Evolutionary conservation across 208 protist species (phyloP).

Genomic region (Trypanosoma vivax): DNA sequence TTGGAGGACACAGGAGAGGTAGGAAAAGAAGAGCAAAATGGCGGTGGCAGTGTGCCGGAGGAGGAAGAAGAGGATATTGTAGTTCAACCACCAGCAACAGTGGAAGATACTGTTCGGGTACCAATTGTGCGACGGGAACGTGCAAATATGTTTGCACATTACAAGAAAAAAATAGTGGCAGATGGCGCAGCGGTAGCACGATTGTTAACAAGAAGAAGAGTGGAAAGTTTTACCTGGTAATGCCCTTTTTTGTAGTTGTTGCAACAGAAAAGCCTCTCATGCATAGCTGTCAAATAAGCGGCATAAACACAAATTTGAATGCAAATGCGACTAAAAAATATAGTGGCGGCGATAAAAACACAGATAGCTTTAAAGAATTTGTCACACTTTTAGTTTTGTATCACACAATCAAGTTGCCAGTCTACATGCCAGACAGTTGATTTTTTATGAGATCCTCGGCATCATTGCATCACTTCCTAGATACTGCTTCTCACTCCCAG

Average conservation of each 20-base stretch:
- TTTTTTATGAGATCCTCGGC: no score
- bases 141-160: conserved; percentile 20
- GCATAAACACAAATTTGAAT: no score
- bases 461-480: no score
- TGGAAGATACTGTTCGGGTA: conserved; percentile 19
- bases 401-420: no score
- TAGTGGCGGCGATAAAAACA: no score
- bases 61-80: conserved; percentile 51
- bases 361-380: no score
- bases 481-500: no score
- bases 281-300: no score
- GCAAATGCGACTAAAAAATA: no score
- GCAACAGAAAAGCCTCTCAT: not conserved
- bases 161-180: conserved; percentile 16
- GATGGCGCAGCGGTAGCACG: conserved; percentile 32
- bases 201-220: conserved; percentile 28
- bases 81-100: conserved; percentile 32
- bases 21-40: not conserved
- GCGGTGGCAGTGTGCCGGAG: conserved; percentile 6
- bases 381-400: no score
- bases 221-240: conserved; percentile 31
- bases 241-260: conserved; percentile 2
- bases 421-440: no score
- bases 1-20: not conserved
- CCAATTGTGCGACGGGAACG: conserved; percentile 64